A percentile compares a stretch with the other conserved stretches of the same genome.
Evolutionary conservation across 306 rosid genomes (phyloP).

Genomic region (Dalbergia oliveri): DNA sequence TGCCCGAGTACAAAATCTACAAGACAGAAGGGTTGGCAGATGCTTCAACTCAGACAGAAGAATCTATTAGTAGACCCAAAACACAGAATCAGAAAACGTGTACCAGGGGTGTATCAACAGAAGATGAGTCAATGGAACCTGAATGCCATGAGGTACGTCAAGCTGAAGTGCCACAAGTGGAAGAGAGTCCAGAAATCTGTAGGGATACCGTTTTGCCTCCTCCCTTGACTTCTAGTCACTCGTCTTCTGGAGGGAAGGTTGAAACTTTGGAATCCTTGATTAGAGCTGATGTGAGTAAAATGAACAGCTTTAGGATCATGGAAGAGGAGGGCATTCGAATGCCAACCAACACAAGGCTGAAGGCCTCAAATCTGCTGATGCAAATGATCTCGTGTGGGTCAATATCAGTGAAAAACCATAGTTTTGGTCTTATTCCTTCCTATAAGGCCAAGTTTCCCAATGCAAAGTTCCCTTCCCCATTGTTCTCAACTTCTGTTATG

Average conservation of each 20-base stretch:
- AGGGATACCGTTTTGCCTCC: conserved; percentile 66
- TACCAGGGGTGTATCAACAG: conserved; percentile 91
- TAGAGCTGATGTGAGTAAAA: conserved; percentile 86
- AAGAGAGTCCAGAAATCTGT: conserved; percentile 63
- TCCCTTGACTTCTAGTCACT: conserved; percentile 64
- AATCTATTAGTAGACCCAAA: conserved; percentile 52
- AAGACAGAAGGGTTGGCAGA: conserved; percentile 79
- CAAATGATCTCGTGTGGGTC: conserved; percentile 95
- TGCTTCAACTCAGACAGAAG: conserved; percentile 97
- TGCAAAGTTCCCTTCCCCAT: conserved; percentile 77
- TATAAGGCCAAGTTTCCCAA: conserved; percentile 74
- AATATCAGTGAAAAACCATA: conserved; percentile 81
- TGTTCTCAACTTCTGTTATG: conserved; percentile 74
- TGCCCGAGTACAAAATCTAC: conserved; percentile 76
- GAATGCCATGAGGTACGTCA: conserved; percentile 57
- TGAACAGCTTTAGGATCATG: conserved; percentile 77
- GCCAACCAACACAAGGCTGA: conserved; percentile 71
- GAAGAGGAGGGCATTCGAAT: conserved; percentile 71
- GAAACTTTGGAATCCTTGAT: conserved; percentile 91
- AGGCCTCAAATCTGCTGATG: conserved; percentile 78
- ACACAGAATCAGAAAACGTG: conserved; percentile 72
- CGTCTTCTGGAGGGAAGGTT: conserved; percentile 80
- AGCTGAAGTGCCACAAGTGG: conserved; percentile 48
- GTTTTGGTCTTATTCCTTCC: conserved; percentile 80
- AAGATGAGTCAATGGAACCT: conserved; percentile 67